A percentile compares a stretch with the other conserved stretches of the same genome.
Evolutionary conservation across 2,329 filamentous ascomycete species (phyloP).

Genomic region (Verruconis gallopava): DNA sequence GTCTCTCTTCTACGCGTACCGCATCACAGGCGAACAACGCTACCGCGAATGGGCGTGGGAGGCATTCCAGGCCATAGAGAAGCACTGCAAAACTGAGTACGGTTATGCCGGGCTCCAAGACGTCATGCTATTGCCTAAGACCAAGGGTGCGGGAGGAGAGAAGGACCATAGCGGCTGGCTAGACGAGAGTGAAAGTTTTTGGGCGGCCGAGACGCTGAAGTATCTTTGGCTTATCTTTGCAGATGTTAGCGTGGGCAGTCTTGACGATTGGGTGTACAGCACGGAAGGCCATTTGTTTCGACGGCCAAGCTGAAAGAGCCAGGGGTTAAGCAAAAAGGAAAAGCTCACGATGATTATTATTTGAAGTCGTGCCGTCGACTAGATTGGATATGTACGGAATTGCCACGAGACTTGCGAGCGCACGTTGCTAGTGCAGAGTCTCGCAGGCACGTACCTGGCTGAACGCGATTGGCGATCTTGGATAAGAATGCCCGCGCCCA

Average conservation of each 20-base stretch:
- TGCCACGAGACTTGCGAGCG: too few relatives aligned
- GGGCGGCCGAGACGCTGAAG: conserved; percentile 56
- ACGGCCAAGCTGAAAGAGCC: too few relatives aligned
- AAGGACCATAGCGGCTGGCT: conserved; percentile 19
- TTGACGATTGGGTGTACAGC: conserved; percentile 53
- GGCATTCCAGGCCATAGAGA: conserved; percentile 24
- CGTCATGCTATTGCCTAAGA: conserved; percentile 18
- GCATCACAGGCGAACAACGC: conserved; percentile 26
- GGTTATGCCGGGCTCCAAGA: conserved; percentile 27
- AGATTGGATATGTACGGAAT: too few relatives aligned
- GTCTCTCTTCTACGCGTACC: conserved; percentile 28
- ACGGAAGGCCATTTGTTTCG: conserved; percentile 29
- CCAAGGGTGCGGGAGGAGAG: conserved; percentile 11
- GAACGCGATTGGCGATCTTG: too few relatives aligned
- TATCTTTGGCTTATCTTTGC: conserved; percentile 53
- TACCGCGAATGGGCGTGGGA: conserved; percentile 32
- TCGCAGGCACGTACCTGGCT: too few relatives aligned
- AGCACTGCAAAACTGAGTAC: conserved; percentile 24
- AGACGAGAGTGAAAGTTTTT: conserved; percentile 45
- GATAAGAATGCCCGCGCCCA: too few relatives aligned
- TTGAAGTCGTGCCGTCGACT: too few relatives aligned
- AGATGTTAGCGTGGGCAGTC: conserved; percentile 43
- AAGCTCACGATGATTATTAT: too few relatives aligned
- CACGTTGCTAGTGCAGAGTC: too few relatives aligned
- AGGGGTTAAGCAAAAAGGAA: too few relatives aligned